phyloP scores from a whole-genome alignment of 768 basidiomycete species.

The Hygrocybe coccinea region DNA sequence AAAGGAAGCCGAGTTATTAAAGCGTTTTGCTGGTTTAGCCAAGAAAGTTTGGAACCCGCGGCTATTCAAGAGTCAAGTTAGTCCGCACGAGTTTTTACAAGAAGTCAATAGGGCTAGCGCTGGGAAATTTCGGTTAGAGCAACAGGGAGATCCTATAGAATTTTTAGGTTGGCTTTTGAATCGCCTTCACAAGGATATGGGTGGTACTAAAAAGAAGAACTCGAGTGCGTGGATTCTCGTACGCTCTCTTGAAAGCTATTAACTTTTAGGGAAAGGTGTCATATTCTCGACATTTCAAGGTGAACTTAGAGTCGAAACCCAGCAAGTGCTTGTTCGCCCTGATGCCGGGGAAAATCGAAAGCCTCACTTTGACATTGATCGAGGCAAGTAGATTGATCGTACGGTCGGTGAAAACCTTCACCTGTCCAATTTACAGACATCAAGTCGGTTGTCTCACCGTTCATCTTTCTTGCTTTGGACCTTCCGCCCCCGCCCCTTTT shows the following conservation, averaged over 20 bases:
- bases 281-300: slow-evolving; percentile 95
- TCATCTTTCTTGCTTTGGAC: slow-evolving; percentile 93
- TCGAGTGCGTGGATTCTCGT: slow-evolving; percentile 60
- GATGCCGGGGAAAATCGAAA: slow-evolving; percentile 71
- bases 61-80: slow-evolving; percentile 96
- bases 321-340: slow-evolving; percentile 83
- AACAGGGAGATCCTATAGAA: slow-evolving; percentile 94
- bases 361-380: slow-evolving; percentile 89
- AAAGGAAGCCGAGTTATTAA: slow-evolving; percentile 82
- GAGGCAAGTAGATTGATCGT: slow-evolving; percentile 52
- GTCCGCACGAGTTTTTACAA: slow-evolving; percentile 97
- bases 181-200: slow-evolving; percentile 85
- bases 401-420: slow-evolving; percentile 3
- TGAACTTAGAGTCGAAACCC: slow-evolving; percentile 86
- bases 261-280: slow-evolving; percentile 52
- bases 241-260: slow-evolving; percentile 15
- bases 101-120: slow-evolving; percentile 87
- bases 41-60: slow-evolving; percentile 96
- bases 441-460: slow-evolving; percentile 80
- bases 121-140: slow-evolving; percentile 88
- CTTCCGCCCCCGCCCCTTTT: slow-evolving; percentile 96
- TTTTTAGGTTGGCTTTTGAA: slow-evolving; percentile 96
- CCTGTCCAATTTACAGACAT: slow-evolving; percentile 53
- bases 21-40: slow-evolving; percentile 79
- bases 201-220: slow-evolving; percentile 87